These are phyloP conservation scores for Pseudopyricularia javanii DNA, from an alignment of 2,329 filamentous ascomycete species.

Conservation along the genomic window DNA sequence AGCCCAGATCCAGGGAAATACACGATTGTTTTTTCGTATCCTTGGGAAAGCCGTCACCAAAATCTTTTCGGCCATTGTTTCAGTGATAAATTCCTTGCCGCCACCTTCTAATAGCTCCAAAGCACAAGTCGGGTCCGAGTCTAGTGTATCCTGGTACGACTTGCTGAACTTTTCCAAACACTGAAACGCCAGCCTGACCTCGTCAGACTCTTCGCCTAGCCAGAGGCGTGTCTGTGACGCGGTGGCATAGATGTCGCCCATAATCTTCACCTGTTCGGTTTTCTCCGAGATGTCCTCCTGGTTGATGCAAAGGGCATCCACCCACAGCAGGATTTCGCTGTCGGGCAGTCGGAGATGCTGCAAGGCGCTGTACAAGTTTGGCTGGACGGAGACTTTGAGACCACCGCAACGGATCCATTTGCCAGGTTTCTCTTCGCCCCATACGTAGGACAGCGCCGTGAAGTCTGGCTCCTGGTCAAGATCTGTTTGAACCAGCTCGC, in stretches of 20 bases:
- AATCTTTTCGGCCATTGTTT: background rate
- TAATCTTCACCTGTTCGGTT: conserved; percentile 6
- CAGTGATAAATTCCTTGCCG: no score
- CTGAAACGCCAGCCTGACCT: background rate
- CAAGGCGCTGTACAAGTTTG: background rate
- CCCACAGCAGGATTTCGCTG: conserved; percentile 1
- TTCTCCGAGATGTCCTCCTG: conserved; percentile 8
- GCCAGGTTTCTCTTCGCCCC: background rate
- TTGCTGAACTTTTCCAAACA: background rate
- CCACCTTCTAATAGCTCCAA: no score
- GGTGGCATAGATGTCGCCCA: conserved; percentile 5
- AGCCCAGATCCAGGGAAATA: no score
- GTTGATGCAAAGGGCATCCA: conserved; percentile 9
- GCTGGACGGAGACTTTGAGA: background rate
- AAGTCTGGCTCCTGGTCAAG: background rate
- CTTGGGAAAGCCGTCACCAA: background rate
- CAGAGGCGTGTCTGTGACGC: background rate
- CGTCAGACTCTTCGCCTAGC: background rate
- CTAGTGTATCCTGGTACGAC: no score
- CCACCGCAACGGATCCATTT: background rate
- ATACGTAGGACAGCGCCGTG: background rate
- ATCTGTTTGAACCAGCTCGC: background rate
- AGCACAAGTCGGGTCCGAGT: no score
- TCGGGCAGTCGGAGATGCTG: background rate
- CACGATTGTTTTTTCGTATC: no score